Evolutionary conservation across 495 filamentous ascomycete species (phyloP).

Genomic region (Aspergillus cristatus): DNA sequence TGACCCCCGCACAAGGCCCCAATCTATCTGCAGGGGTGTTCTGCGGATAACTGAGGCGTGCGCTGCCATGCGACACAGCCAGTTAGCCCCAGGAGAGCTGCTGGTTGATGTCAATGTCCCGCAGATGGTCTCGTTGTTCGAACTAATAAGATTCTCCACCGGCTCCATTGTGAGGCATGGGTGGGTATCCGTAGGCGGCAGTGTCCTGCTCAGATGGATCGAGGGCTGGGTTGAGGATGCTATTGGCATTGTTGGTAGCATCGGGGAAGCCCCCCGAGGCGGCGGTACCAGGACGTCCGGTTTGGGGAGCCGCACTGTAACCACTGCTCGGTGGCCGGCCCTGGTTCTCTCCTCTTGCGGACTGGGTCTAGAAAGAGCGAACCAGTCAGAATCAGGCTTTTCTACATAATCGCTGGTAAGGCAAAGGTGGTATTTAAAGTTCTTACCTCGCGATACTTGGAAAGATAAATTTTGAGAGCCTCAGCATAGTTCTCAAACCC

Average conservation of each 20-base stretch:
- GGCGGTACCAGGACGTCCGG: conserved; percentile 35
- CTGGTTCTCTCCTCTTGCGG: conserved; percentile 65
- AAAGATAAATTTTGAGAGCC: conserved; percentile 93
- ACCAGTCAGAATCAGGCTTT: too few species aligned
- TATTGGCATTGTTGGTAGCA: conserved; percentile 46
- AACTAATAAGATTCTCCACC: conserved; percentile 44
- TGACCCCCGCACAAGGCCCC: background rate
- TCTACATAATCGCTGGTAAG: too few species aligned
- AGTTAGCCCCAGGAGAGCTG: background rate
- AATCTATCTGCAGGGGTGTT: background rate
- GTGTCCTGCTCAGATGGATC: conserved; percentile 52
- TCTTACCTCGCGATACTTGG: conserved; percentile 95
- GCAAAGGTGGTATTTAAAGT: too few species aligned
- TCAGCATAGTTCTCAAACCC: conserved; percentile 99
- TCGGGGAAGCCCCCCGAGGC: conserved; percentile 39
- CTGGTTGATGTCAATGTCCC: background rate
- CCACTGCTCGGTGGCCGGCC: conserved; percentile 63
- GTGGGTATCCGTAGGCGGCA: conserved; percentile 52
- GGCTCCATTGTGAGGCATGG: conserved; percentile 65
- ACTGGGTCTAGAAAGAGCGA: conserved; percentile 52
- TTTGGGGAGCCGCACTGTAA: conserved; percentile 41
- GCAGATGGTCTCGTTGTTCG: conserved; percentile 1
- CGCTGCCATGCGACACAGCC: background rate
- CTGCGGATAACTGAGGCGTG: background rate
- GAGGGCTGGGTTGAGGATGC: conserved; percentile 50